Evolutionary conservation across 345 rosid genomes (phyloP), one percentile per base, ranked within the genome.

Genomic region (Eutrema japonicum): DNA sequence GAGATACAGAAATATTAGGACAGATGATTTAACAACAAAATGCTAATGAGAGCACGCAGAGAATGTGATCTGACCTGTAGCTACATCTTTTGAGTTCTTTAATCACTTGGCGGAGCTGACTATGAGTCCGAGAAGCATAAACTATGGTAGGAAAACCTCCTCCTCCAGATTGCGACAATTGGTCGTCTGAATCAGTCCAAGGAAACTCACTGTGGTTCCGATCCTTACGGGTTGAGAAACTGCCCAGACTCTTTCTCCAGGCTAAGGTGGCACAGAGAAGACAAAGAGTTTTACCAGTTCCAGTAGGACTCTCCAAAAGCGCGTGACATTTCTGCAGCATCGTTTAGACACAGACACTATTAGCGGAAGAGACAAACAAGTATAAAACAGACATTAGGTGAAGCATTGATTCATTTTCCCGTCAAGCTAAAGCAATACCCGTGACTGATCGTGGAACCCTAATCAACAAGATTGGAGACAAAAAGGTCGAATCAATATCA

Each of bases 241-340:
- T 70, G 64, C 94, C 99, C 74, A 92, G 77, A 77, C 87, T 92
- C 82, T 85, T 92, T 83, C 99, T 86, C 99, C 99, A 95, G n/a
- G 92, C 94, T 86, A 95, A 79, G 61, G 98, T 87, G 53, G 98
- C 97, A 82, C 99, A 95, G 10, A 92, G 96, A 77, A 95, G 96
- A 80, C 96, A 92, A 48, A 90, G 71, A 8, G 99, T 95, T 81
- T 95, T 95, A 64, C 99, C 97, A 3, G 99, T 95, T 69, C 98
- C 99, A 46, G 99, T 92, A 8, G 98, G 99, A 79, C 98, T 95
- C 82, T 95, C 99, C 84, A 95, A 79, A 57, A 95, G 93, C 8
- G 96, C 98, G 81, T 90, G 92, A 64, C 92, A 83, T 76, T 82
- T 83, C 99, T 95, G 85, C 64, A 69, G 66, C 46, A 77, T 13